These are phyloP conservation scores for Chaetomium sp. DNA, from an alignment of 2,329 filamentous ascomycete genomes.

Conservation along the genomic window DNA sequence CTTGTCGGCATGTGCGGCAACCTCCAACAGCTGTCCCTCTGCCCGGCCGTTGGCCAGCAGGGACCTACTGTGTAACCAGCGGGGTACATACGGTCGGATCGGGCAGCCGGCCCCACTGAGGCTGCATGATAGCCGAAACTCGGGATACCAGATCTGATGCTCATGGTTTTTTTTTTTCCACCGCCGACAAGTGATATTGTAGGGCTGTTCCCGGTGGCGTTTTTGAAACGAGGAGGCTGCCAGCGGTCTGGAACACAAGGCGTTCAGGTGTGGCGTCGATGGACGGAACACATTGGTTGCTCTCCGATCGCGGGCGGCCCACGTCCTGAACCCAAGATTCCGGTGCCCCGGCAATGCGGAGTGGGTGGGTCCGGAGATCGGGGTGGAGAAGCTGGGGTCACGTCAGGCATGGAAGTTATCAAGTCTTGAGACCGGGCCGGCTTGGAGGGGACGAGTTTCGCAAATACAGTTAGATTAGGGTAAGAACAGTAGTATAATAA, in stretches of 20 bases:
- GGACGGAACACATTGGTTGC: neutral
- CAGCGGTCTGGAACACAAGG: neutral
- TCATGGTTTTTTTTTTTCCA: too few species aligned
- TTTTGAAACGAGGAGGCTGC: neutral
- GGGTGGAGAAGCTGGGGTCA: too few species aligned
- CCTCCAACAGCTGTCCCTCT: neutral
- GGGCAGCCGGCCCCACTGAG: neutral
- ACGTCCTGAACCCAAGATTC: neutral
- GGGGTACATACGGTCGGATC: neutral
- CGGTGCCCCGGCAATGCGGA: neutral
- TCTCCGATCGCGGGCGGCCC: conserved; percentile 7
- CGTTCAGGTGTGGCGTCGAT: neutral
- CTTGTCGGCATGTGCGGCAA: neutral
- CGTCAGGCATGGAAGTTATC: too few species aligned
- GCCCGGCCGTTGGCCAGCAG: neutral
- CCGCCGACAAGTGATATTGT: neutral
- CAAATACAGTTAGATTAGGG: neutral
- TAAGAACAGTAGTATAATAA: neutral
- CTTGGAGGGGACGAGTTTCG: neutral
- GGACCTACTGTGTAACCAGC: too few species aligned
- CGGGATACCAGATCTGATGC: too few species aligned
- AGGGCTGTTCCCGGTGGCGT: neutral
- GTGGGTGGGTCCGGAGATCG: neutral
- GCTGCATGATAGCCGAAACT: neutral
- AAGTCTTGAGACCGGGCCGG: too few species aligned